These are phyloP conservation scores for Angophora floribunda DNA, from an alignment of 345 rosid genomes.

Conservation along the genomic window DNA sequence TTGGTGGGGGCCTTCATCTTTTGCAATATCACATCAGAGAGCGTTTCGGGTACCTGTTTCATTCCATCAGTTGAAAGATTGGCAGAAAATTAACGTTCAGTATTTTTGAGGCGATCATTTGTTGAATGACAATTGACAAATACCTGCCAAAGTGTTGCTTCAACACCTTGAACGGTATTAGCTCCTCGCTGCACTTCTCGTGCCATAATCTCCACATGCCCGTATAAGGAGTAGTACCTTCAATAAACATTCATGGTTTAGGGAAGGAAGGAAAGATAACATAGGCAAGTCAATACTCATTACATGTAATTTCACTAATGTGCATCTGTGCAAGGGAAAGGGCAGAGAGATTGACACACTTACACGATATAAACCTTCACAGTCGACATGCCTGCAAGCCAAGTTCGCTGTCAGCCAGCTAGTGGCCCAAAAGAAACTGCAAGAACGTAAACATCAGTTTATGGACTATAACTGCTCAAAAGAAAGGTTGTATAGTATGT, in stretches of 20 bases:
- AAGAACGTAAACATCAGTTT: neutral
- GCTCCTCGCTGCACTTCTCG: conserved; percentile 77
- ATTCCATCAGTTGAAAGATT: neutral
- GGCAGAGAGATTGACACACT: conserved; percentile 4
- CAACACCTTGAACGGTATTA: conserved; percentile 59
- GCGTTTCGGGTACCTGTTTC: conserved; percentile 66
- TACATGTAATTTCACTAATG: neutral
- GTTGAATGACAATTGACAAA: neutral
- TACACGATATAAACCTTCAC: conserved; percentile 62
- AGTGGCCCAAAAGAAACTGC: neutral
- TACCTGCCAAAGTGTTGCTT: conserved; percentile 95
- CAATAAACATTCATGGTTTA: neutral
- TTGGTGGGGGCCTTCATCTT: conserved; percentile 74
- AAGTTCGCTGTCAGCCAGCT: neutral
- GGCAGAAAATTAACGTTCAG: neutral
- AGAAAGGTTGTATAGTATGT: neutral
- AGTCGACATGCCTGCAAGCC: conserved; percentile 24
- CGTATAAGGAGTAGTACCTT: conserved; percentile 71
- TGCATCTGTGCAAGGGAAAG: neutral
- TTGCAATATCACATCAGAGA: conserved; percentile 45
- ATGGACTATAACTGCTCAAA: neutral
- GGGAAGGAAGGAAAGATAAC: neutral
- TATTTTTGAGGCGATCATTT: neutral
- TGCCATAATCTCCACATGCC: conserved; percentile 93
- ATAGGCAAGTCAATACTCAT: neutral